Evolutionary conservation across 371 early-diverging fungal species (phyloP), one percentile per base, ranked within the genome.

Genomic region (Actinomucor elegans): DNA sequence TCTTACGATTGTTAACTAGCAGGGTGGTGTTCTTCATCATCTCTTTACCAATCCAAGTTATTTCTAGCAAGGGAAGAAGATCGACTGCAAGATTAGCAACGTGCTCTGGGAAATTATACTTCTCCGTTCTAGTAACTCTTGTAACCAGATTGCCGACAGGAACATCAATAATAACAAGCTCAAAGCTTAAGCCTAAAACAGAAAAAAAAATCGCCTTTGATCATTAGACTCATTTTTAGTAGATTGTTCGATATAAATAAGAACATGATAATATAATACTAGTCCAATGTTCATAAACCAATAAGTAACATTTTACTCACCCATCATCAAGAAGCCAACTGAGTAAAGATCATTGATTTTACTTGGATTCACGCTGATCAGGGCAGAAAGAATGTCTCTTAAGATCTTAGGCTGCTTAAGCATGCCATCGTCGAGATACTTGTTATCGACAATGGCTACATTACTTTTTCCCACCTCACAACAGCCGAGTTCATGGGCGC

Each of bases 301-400:
- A n/a, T n/a, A n/a, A n/a, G n/a, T n/a, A n/a, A n/a, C n/a, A n/a
- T n/a, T n/a, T 29, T 44, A 44, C 44, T 52, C 44, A 52, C 51
- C 56, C 52, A 57, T 57, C 17, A 57, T 45, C 3, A 50, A 43
- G n/a, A 50, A 27, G 10, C 57, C 56, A 35, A 50, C 32, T n/a
- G n/a, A n/a, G n/a, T n/a, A n/a, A n/a, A n/a, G n/a, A n/a, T n/a
- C n/a, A n/a, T n/a, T n/a, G n/a, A 43, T 42, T 43, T 56, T 28
- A 23, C 27, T 15, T 28, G 42, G 57, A 29, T 42, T 49, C 10
- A 31, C 24, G 11, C 49, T 21, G 4, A 56, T 26, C 32, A 48
- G 49, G 24, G 26, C 18, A 24, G 31, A 50, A n/a, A 43, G 24
- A 36, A 53, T 53, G 10, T 53, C 54, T 45, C 37, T 34, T 11